Percentiles rank a stretch among this genome's conserved stretches.
Conservation (phyloP, 441 rosid genomes). For the Pelargonium australe region DNA sequence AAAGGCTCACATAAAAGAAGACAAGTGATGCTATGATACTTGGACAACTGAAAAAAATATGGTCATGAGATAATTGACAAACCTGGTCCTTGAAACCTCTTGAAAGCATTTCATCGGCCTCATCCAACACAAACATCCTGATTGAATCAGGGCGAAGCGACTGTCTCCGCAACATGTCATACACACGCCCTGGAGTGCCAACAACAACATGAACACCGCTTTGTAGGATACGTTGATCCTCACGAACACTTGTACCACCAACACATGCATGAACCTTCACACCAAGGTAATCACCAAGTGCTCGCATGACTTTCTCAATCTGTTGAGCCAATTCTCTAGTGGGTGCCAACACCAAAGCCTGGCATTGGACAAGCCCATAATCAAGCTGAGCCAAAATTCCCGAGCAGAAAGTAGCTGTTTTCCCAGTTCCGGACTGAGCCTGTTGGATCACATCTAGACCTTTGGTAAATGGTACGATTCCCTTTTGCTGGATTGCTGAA, state of each 20-base stretch:
- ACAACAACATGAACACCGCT: conserved; percentile 80
- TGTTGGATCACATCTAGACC: conserved; percentile 85
- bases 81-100: conserved; percentile 86
- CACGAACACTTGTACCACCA: conserved; percentile 61
- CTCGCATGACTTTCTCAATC: conserved; percentile 86
- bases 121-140: conserved; percentile 73
- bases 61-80: background rate
- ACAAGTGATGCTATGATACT: too few species aligned
- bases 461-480: conserved; percentile 82
- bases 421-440: conserved; percentile 82
- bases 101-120: conserved; percentile 80
- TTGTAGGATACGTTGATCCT: conserved; percentile 38
- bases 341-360: conserved; percentile 72
- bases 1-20: too few species aligned
- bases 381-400: conserved; percentile 75
- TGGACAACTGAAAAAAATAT: background rate
- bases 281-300: conserved; percentile 75
- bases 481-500: conserved; percentile 84
- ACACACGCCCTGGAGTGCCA: conserved; percentile 85
- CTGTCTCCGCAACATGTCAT: conserved; percentile 71
- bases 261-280: conserved; percentile 86
- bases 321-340: conserved; percentile 78
- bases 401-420: conserved; percentile 79
- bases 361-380: conserved; percentile 55
- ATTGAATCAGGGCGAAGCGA: conserved; percentile 69